Evolutionary conservation across 495 filamentous ascomycete species (phyloP).

Genomic region (Aspergillus mulundensis): DNA sequence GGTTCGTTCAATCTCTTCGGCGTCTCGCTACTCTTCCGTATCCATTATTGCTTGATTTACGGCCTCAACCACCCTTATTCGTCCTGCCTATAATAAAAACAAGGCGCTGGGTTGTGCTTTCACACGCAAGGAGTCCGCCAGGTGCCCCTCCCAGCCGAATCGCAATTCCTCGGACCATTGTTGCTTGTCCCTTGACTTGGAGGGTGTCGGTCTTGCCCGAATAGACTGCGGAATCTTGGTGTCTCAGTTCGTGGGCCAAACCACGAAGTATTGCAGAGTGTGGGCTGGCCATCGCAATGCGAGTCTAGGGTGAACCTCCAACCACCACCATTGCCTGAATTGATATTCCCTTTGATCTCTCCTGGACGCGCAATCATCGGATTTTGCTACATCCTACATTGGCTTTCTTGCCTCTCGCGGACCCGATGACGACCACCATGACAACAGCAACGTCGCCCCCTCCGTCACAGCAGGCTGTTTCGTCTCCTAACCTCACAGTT

Average conservation of each 20-base stretch:
- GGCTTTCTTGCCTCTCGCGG: background rate
- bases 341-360: constrained; percentile 15
- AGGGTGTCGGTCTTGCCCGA: background rate
- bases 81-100: background rate
- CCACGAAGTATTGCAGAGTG: constrained; percentile 6
- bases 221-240: constrained; percentile 1
- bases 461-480: constrained; percentile 34
- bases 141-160: constrained; percentile 12
- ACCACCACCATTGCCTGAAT: constrained; percentile 18
- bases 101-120: constrained; percentile 14
- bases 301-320: constrained; percentile 35
- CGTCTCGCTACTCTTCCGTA: constrained; percentile 7
- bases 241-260: background rate
- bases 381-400: background rate
- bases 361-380: constrained; percentile 13
- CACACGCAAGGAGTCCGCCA: constrained; percentile 24
- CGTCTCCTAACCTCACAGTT: constrained; percentile 37
- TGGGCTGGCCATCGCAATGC: constrained; percentile 38
- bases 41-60: background rate
- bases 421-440: constrained; percentile 48
- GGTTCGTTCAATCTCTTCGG: constrained; percentile 13
- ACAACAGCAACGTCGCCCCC: constrained; percentile 58
- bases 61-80: background rate
- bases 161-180: constrained; percentile 10
- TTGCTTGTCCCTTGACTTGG: constrained; percentile 3